Percentiles rank a stretch among this genome's conserved stretches.
phyloP scores from a whole-genome alignment of 768 basidiomycete species.

The Naganishia randhawae region DNA sequence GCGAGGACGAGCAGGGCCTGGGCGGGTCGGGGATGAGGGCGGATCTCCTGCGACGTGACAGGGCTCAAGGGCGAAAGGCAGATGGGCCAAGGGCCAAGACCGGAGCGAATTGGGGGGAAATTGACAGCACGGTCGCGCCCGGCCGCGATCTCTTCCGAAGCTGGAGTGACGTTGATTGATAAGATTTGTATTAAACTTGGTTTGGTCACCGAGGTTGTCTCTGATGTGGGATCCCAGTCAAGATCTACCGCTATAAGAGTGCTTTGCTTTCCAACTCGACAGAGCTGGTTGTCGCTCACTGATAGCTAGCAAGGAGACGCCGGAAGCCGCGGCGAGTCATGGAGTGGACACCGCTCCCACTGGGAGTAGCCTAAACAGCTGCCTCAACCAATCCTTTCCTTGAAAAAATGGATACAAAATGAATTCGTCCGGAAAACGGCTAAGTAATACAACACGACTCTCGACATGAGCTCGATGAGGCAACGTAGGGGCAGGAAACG shows the following conservation, averaged over 20 bases:
- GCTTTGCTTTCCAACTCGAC: too few species aligned
- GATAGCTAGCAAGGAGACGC: too few species aligned
- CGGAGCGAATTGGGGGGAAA: conserved; percentile 7
- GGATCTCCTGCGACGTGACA: too few species aligned
- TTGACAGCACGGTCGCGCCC: conserved; percentile 10
- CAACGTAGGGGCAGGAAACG: not conserved
- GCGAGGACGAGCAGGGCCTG: not conserved
- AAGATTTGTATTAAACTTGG: not conserved
- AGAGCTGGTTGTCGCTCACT: too few species aligned
- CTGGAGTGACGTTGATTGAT: not conserved
- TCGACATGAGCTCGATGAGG: not conserved
- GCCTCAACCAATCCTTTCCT: not conserved
- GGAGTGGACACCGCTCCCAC: too few species aligned
- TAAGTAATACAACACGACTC: conserved; percentile 13
- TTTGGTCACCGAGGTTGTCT: too few species aligned
- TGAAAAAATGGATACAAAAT: conserved; percentile 2
- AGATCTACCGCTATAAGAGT: too few species aligned
- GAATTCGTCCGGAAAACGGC: not conserved
- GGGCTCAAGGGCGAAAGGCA: not conserved
- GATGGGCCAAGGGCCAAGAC: not conserved
- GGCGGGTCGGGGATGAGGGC: too few species aligned
- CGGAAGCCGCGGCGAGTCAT: too few species aligned
- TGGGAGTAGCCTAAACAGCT: not conserved
- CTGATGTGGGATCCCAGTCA: too few species aligned
- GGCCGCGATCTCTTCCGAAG: conserved; percentile 9